A percentile compares a stretch with the other conserved stretches of the same genome.
Conservation (phyloP, 148 eudicot species). For the Tetragonia tetragonoides region DNA sequence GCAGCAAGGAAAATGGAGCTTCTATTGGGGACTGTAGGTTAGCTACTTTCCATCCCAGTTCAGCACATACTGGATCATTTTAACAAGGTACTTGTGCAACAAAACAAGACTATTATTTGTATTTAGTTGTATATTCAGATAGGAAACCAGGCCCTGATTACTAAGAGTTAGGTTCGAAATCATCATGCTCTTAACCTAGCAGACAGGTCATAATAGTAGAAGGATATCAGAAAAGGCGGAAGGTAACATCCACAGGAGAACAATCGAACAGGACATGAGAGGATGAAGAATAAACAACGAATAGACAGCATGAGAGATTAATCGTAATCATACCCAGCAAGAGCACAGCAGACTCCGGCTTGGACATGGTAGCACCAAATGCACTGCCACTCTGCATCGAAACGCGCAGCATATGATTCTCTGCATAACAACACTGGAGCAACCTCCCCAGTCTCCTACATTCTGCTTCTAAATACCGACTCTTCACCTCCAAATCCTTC, state of each 20-base stretch:
- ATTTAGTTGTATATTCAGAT: too few species aligned
- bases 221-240: too few species aligned
- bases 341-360: constrained; percentile 99
- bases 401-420: constrained; percentile 81
- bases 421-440: constrained; percentile 81
- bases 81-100: too few species aligned
- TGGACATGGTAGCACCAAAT: constrained; percentile 73
- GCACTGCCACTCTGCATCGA: constrained; percentile 66
- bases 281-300: neutral
- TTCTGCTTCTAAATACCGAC: constrained; percentile 80
- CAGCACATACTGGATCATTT: too few species aligned
- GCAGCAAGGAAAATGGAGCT: too few species aligned
- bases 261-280: neutral
- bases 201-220: too few species aligned
- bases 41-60: too few species aligned
- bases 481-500: constrained; percentile 82
- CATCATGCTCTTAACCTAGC: too few species aligned
- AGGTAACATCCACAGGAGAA: neutral
- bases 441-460: constrained; percentile 78
- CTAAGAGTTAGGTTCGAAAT: too few species aligned
- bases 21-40: too few species aligned
- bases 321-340: constrained; percentile 73
- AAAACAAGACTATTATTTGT: too few species aligned
- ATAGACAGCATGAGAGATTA: neutral
- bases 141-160: too few species aligned